phyloP scores from a whole-genome alignment of 305 asterid genomes.

The Petunia hybrid region DNA sequence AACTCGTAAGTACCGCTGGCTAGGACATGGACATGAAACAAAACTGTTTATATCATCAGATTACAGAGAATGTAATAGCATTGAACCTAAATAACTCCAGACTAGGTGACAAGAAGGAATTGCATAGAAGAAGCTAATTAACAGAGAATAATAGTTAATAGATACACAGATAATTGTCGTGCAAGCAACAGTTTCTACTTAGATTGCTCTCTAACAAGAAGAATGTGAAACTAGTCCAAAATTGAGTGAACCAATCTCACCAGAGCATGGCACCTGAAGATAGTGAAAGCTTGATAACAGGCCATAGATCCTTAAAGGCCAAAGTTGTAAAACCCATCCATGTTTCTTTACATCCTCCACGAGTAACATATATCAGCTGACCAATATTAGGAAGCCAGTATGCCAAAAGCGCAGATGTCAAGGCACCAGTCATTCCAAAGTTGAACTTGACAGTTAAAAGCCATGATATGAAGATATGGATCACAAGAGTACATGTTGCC shows the following conservation, averaged over 20 bases:
- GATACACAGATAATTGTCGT: neutral
- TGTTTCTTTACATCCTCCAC: constrained; percentile 61
- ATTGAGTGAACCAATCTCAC: constrained; percentile 36
- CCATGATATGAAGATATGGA: constrained; percentile 55
- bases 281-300: constrained; percentile 55
- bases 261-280: constrained; percentile 67
- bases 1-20: neutral
- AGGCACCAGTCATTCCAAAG: constrained; percentile 54
- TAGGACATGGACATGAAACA: no score
- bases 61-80: no score
- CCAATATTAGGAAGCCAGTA: constrained; percentile 53
- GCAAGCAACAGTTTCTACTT: neutral
- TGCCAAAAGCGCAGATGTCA: constrained; percentile 47
- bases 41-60: no score
- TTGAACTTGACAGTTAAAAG: constrained; percentile 43
- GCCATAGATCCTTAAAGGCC: constrained; percentile 59
- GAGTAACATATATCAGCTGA: constrained; percentile 46
- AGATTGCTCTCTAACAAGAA: neutral
- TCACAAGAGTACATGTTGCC: constrained; percentile 34
- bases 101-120: no score
- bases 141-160: neutral
- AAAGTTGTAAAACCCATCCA: constrained; percentile 57
- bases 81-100: neutral
- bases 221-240: neutral
- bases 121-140: neutral